A percentile compares a stretch with the other conserved stretches of the same genome.
Conservation (phyloP, 2,329 filamentous ascomycete genomes). For the Paecilomyces dactylethromorphus region DNA sequence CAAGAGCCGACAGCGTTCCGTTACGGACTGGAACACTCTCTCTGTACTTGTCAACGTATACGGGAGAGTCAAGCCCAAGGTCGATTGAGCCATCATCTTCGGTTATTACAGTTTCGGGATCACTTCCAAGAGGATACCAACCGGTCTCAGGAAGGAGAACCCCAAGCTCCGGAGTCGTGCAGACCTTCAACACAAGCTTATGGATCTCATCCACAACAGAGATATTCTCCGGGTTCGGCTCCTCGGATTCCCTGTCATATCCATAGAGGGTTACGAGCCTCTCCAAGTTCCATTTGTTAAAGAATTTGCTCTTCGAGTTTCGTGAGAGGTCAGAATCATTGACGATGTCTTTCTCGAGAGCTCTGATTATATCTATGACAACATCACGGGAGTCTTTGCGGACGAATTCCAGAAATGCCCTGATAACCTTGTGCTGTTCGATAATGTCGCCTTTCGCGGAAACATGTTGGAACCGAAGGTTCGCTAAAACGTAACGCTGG, state of each 20-base stretch:
- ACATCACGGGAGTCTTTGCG: slow-evolving; percentile 70
- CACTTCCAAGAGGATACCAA: slow-evolving; percentile 71
- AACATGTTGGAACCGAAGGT: slow-evolving; percentile 69
- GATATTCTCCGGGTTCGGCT: slow-evolving; percentile 35
- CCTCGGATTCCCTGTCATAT: slow-evolving; percentile 41
- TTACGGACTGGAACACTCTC: slow-evolving; percentile 71
- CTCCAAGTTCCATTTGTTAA: slow-evolving; percentile 68
- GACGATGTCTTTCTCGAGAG: slow-evolving; percentile 64
- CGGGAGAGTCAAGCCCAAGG: slow-evolving; percentile 61
- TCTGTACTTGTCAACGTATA: slow-evolving; percentile 62
- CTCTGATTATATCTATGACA: slow-evolving; percentile 66
- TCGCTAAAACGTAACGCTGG: slow-evolving; percentile 70
- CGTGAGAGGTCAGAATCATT: slow-evolving; percentile 67
- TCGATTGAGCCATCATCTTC: slow-evolving; percentile 48
- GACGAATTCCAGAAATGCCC: slow-evolving; percentile 68
- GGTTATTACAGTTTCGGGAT: slow-evolving; percentile 49
- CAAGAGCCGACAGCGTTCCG: slow-evolving; percentile 68
- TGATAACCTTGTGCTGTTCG: slow-evolving; percentile 63
- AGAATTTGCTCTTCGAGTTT: slow-evolving; percentile 65
- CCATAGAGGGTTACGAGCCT: slow-evolving; percentile 67
- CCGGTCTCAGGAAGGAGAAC: slow-evolving; percentile 70
- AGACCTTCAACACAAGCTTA: slow-evolving; percentile 66
- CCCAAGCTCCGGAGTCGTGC: slow-evolving; percentile 66
- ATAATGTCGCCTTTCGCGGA: slow-evolving; percentile 77
- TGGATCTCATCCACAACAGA: slow-evolving; percentile 65